phyloP scores from a whole-genome alignment of 1,284 basidiomycete species.

The Melanopsichium pennsylvanicum region DNA sequence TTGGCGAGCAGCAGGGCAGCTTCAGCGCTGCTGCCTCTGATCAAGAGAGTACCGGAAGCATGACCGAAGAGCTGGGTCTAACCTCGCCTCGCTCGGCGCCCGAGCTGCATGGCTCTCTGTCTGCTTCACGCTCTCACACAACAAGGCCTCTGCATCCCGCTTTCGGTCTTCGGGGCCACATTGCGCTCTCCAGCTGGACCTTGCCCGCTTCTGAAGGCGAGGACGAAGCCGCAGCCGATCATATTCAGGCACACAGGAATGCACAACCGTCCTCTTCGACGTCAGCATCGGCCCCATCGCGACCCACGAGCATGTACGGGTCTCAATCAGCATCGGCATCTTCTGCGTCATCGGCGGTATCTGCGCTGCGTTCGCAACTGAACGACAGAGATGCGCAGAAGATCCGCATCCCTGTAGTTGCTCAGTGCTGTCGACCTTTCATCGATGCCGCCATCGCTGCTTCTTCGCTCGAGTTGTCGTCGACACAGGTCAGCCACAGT shows the following conservation, averaged over 20 bases:
- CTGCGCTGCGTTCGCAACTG: constrained; percentile 20
- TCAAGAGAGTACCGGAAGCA: constrained; percentile 20
- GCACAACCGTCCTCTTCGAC: constrained; percentile 23
- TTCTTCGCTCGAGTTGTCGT: constrained; percentile 3
- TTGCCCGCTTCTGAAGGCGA: constrained; percentile 15
- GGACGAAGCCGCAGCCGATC: constrained; percentile 6
- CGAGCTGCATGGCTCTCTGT: constrained; percentile 15
- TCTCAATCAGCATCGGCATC: constrained; percentile 31
- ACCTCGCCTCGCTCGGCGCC: constrained; percentile 44
- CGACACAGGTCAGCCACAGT: constrained; percentile 23
- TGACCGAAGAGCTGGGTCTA: constrained; percentile 22
- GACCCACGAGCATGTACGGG: constrained; percentile 44
- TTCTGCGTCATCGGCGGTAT: constrained; percentile 27
- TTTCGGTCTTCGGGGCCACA: constrained; percentile 41
- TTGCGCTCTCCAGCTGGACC: constrained; percentile 42
- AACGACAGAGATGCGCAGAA: constrained; percentile 43
- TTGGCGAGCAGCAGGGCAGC: constrained; percentile 30
- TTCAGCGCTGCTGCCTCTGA: constrained; percentile 32
- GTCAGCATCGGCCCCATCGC: constrained; percentile 34
- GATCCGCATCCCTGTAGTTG: constrained; percentile 45
- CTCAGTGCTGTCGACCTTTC: constrained; percentile 43
- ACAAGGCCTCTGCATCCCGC: constrained; percentile 27
- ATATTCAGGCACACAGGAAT: constrained; percentile 6
- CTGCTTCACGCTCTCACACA: constrained; percentile 12
- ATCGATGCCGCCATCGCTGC: constrained; percentile 34